Evolutionary conservation across 116 monocot species (phyloP), one percentile per base, ranked within the genome.

Genomic region (Phalaenopsis hybrid): DNA sequence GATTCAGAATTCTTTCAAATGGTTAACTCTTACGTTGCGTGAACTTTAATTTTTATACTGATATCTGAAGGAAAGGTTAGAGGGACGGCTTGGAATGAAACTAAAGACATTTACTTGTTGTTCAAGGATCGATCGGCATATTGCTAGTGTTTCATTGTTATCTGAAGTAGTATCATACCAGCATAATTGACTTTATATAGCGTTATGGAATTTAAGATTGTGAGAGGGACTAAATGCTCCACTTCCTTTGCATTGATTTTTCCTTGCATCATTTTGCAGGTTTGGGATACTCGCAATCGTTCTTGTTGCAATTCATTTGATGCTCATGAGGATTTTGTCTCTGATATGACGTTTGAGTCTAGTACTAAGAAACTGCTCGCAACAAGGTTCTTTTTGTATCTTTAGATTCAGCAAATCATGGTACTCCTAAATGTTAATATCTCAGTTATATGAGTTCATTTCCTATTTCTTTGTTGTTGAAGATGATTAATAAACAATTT

Each of bases 201-300:
- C 23, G 23, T 49, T 52, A 25, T 77, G 25, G 12, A 31, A 77
- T 44, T 31, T 13, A 77, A 31, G 45, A 21, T 18, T 75, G 44
- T 75, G 46, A 75, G 44, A 45, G 18, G 75, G 75, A 78, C 25
- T 57, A 15, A 20, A 55, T 33, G 31, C 57, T 37, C 8, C 55
- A 18, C 37, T 55, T 78, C 16, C 37, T 78, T 59, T 58, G 8
- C 20, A 79, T 61, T 79, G 79, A 43, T 59, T 59, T 4, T 61
- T 57, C 9, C 16, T 74, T 63, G 65, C 41, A 81, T 78, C 20
- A 44, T 17, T 80, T 78, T 85, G 74, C 79, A 94, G 97, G 93
- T 98, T n/a, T 98, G 97, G 97, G 97, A 98, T 87, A 98, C 95
- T 1, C 84, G 97, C 25, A 81, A 88, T 44, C 86, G 84, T 83